phyloP scores from a whole-genome alignment of 2,329 filamentous ascomycete species.

The Phialophora macrospora region DNA sequence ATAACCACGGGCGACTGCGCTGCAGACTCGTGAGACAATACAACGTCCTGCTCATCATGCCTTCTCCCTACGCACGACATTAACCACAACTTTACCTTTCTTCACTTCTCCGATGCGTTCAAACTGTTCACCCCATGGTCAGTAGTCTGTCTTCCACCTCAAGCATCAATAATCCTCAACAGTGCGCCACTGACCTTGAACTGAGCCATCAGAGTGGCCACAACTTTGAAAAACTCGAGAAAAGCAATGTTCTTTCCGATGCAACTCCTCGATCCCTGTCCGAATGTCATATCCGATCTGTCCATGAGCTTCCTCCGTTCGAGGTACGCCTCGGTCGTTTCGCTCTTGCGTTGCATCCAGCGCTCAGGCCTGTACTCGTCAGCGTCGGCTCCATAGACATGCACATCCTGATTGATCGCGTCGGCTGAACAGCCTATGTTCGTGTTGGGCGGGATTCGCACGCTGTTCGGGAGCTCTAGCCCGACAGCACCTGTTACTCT shows the following conservation, averaged over 20 bases:
- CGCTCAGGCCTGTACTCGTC: conserved; percentile 17
- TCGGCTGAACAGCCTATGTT: conserved; percentile 16
- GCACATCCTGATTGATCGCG: conserved; percentile 17
- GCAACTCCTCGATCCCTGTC: conserved; percentile 17
- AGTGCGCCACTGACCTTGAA: conserved; percentile 14
- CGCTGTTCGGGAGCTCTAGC: conserved; percentile 18
- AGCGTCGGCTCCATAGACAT: conserved; percentile 16
- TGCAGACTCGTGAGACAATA: background rate
- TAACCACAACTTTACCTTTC: conserved; percentile 10
- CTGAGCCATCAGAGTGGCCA: conserved; percentile 26
- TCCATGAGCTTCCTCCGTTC: conserved; percentile 21
- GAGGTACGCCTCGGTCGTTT: conserved; percentile 1
- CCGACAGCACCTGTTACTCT: conserved; percentile 9
- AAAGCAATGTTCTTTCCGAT: conserved; percentile 23
- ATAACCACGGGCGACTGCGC: background rate
- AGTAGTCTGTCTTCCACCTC: background rate
- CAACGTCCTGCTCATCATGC: background rate
- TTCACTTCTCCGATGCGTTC: conserved; percentile 13
- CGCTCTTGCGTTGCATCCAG: conserved; percentile 11
- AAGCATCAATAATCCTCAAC: background rate
- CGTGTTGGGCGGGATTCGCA: conserved; percentile 18
- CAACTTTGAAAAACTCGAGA: conserved; percentile 25
- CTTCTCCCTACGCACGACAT: conserved; percentile 10
- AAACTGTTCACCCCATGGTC: conserved; percentile 5
- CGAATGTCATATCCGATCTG: conserved; percentile 17